Base-by-base conservation (phyloP, 345 rosid species). In the Eucalyptus pumila region DNA sequence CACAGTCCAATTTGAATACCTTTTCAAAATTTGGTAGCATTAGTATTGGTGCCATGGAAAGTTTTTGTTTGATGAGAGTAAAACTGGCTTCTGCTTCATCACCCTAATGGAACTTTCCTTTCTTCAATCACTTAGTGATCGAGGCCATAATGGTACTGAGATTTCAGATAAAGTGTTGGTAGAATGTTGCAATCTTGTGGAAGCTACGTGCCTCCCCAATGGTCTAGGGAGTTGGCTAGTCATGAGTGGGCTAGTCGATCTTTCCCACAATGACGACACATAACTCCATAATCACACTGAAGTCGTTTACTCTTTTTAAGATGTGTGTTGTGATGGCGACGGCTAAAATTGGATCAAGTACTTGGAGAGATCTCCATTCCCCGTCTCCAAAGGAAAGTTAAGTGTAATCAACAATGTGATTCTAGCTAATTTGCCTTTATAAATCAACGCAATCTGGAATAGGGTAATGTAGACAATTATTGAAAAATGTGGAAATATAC, bases 131-230 rank as follows among this genome's bases (percentile, higher is more conserved):
- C 23, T 17, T 0, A 17, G 56, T 51, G 56, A 51, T 51, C 1
- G 1, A 51, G 56, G 0, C 56, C 9, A 51, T 51, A 51, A 17
- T 51, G 56, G 9, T 17, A 1, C 9, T 51, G 23, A 51, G 19
- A 51, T 17, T 51, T 51, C 0, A 1, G 56, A 51, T 51, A 51
- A 51, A 51, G 2, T 0, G 56, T 17, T 0, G 1, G 0, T 51
- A 51, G 23, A 51, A 51, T 51, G 56, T 17, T 0, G 4, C 4
- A 17, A 1, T 23, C 23, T 9, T 23, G 0, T 51, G 23, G 23
- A 51, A 17, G 56, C 56, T 51, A 51, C 4, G 0, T 51, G 56
- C 23, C 56, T 51, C 0, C 23, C 56, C 23, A 51, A 51, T 51
- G 23, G 56, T 51, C 56, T 51, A 51, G 23, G 56, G 23, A 51